These are phyloP conservation scores for Psilocybe tampanensis DNA, from an alignment of 768 basidiomycete genomes.

Conservation along the genomic window DNA sequence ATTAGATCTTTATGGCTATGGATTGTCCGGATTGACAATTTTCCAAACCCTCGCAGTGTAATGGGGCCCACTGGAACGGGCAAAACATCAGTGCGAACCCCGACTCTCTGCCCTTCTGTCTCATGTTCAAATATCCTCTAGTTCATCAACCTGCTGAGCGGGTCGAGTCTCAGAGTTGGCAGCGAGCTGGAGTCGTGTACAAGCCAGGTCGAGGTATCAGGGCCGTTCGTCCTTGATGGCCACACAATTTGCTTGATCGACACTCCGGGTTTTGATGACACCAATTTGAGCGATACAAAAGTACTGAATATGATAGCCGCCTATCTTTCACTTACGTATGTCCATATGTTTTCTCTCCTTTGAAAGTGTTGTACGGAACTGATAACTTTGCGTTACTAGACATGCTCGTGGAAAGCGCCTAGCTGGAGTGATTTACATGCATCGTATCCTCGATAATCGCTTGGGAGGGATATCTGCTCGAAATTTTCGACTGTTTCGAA, in stretches of 20 bases:
- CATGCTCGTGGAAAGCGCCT: constrained; percentile 39
- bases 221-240: constrained; percentile 45
- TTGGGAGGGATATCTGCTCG: constrained; percentile 52
- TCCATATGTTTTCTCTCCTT: constrained; percentile 5
- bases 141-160: constrained; percentile 60
- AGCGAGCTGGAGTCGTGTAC: constrained; percentile 54
- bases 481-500: constrained; percentile 53
- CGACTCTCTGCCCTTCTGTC: not conserved
- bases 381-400: constrained; percentile 14
- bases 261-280: constrained; percentile 65
- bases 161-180: constrained; percentile 48
- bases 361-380: not conserved
- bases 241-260: constrained; percentile 50
- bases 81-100: constrained; percentile 34
- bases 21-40: not conserved
- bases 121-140: constrained; percentile 17
- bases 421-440: constrained; percentile 58
- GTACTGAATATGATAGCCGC: constrained; percentile 52
- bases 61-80: constrained; percentile 44
- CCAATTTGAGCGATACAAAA: constrained; percentile 46
- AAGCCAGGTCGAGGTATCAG: constrained; percentile 40
- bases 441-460: constrained; percentile 53
- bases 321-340: constrained; percentile 35
- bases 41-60: constrained; percentile 24
- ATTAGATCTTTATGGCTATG: not conserved